These are phyloP conservation scores for Endothia cerciana DNA, from an alignment of 2,329 filamentous ascomycete species.

Conservation along the genomic window DNA sequence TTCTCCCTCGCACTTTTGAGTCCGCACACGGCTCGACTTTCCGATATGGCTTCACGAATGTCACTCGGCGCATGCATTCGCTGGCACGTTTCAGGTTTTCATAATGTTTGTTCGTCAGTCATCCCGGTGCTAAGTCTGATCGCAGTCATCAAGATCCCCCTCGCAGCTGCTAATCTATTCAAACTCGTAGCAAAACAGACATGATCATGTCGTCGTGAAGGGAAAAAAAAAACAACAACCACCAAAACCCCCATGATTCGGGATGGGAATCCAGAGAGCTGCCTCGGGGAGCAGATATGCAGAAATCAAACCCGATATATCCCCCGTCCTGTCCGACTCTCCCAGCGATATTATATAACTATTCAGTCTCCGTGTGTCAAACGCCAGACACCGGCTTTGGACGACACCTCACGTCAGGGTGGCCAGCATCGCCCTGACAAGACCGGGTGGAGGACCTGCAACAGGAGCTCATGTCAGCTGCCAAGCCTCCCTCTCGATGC, in stretches of 20 bases:
- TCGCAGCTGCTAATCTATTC: constrained; percentile 9
- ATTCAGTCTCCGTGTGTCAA: neutral
- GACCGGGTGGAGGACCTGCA: constrained; percentile 64
- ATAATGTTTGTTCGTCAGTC: constrained; percentile 10
- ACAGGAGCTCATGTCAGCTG: constrained; percentile 26
- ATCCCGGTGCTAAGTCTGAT: neutral
- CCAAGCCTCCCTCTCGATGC: neutral
- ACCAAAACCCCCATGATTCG: constrained; percentile 10
- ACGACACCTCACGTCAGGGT: constrained; percentile 62
- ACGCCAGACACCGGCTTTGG: constrained; percentile 8
- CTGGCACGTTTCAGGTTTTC: neutral
- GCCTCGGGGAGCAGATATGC: constrained; percentile 17
- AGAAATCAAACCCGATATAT: constrained; percentile 9
- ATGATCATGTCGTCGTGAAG: constrained; percentile 25
- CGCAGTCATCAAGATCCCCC: neutral
- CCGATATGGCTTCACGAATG: too few relatives aligned
- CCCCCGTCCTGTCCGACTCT: neutral
- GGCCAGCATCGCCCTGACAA: constrained; percentile 71
- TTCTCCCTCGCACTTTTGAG: too few relatives aligned
- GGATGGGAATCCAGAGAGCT: neutral
- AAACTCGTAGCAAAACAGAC: constrained; percentile 10
- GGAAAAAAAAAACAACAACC: neutral
- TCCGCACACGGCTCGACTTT: too few relatives aligned
- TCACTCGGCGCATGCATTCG: too few relatives aligned
- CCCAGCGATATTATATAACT: neutral